These are phyloP conservation scores for Suhomyces tanzawaensis DNA, from an alignment of 805 yeast species.

Conservation along the genomic window DNA sequence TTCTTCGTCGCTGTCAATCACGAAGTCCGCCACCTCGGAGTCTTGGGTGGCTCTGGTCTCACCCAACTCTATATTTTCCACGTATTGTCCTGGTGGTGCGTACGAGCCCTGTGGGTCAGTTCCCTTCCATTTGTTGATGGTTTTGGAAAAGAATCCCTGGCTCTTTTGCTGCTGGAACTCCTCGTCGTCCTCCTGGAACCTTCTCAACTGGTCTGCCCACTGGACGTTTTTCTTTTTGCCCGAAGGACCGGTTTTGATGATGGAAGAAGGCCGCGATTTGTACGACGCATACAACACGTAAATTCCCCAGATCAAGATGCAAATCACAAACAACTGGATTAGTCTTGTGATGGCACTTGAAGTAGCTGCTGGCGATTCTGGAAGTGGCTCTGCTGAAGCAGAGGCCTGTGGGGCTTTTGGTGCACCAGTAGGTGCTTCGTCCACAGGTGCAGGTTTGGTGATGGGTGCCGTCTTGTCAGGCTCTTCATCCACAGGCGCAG, in stretches of 20 bases:
- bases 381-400: neutral
- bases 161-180: constrained; percentile 18
- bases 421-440: neutral
- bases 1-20: constrained; percentile 52
- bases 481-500: neutral
- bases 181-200: constrained; percentile 31
- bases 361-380: constrained; percentile 2
- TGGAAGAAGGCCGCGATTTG: constrained; percentile 39
- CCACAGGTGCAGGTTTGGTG: neutral
- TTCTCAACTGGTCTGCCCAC: constrained; percentile 46
- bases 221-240: constrained; percentile 44
- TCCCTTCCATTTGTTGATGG: constrained; percentile 32
- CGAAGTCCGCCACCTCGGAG: constrained; percentile 30
- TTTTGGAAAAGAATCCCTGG: constrained; percentile 37
- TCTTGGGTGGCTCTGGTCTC: constrained; percentile 21
- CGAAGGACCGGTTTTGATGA: constrained; percentile 34
- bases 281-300: constrained; percentile 38
- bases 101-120: constrained; percentile 26
- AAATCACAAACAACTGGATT: constrained; percentile 38
- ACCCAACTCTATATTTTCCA: constrained; percentile 35
- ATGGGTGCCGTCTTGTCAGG: neutral
- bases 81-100: constrained; percentile 16
- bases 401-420: neutral
- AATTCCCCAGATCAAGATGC: constrained; percentile 40
- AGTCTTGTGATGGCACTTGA: constrained; percentile 32